phyloP scores from a whole-genome alignment of 2,329 filamentous ascomycete species.

The Didymella segeticola region DNA sequence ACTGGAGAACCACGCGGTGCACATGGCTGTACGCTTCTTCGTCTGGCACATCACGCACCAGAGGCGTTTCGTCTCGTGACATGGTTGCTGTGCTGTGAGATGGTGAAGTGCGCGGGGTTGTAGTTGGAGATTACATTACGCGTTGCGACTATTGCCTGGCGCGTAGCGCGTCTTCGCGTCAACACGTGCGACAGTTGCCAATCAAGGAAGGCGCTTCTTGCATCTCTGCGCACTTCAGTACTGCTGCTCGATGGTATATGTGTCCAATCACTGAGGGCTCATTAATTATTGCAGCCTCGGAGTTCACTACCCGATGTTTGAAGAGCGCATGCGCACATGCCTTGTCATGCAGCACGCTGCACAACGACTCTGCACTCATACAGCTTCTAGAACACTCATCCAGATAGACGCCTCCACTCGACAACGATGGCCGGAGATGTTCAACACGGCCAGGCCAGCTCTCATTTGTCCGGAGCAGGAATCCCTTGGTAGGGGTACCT shows the following conservation, averaged over 20 bases:
- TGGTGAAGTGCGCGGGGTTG: not conserved
- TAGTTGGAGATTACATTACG: not conserved
- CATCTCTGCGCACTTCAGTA: too few species aligned
- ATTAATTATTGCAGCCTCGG: not conserved
- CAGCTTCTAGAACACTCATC: not conserved
- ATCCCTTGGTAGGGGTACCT: not conserved
- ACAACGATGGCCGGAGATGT: not conserved
- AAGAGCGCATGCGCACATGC: not conserved
- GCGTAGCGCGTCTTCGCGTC: slow-evolving; percentile 28
- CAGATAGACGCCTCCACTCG: not conserved
- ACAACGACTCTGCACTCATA: not conserved
- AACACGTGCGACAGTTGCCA: slow-evolving; percentile 20
- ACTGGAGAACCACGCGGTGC: slow-evolving; percentile 90
- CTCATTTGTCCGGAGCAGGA: not conserved
- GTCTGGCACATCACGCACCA: slow-evolving; percentile 19
- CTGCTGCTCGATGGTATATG: too few species aligned
- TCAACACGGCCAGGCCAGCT: not conserved
- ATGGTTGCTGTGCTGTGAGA: not conserved
- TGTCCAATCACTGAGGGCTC: too few species aligned
- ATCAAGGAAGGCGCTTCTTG: not conserved
- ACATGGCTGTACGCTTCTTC: slow-evolving; percentile 54
- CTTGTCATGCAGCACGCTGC: too few species aligned
- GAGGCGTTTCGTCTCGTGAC: slow-evolving; percentile 10
- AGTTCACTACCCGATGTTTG: not conserved
- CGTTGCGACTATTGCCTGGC: slow-evolving; percentile 15